Evolutionary conservation across 768 basidiomycete species (phyloP).

Genomic region (Coprinopsis cinerea): DNA sequence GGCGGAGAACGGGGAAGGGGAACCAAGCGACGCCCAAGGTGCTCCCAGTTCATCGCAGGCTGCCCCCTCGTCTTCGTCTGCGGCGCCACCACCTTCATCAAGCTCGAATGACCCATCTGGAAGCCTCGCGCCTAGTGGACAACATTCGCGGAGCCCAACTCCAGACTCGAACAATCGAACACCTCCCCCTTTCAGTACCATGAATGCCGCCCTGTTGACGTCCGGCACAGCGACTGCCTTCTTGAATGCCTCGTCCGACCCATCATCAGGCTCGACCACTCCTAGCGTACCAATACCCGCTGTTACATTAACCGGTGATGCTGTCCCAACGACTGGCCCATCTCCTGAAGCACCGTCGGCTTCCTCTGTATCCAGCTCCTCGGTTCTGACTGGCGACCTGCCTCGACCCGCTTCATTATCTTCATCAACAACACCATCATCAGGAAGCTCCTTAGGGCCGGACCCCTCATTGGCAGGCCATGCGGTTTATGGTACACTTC

Average conservation of each 20-base stretch:
- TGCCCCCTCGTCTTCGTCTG: no score
- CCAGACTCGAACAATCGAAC: constrained; percentile 28
- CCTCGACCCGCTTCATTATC: not conserved
- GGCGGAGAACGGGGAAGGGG: constrained; percentile 8
- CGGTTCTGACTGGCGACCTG: not conserved
- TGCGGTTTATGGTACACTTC: not conserved
- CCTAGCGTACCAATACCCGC: not conserved
- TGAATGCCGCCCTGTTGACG: constrained; percentile 39
- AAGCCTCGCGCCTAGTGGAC: no score
- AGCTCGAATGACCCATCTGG: no score
- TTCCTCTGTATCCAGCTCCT: not conserved
- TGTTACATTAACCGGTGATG: not conserved
- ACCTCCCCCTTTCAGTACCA: constrained; percentile 37
- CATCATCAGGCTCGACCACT: not conserved
- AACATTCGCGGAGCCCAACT: constrained; percentile 35
- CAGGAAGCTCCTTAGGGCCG: not conserved
- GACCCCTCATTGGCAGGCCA: not conserved
- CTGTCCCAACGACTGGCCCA: not conserved
- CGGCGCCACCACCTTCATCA: no score
- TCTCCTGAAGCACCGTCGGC: no score
- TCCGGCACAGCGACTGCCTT: constrained; percentile 42
- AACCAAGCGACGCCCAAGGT: constrained; percentile 14
- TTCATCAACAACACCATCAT: not conserved
- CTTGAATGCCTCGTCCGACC: constrained; percentile 14
- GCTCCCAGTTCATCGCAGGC: constrained; percentile 17